These are phyloP conservation scores for Saussurea involucrata DNA, from an alignment of 129 eudicot genomes.

Conservation along the genomic window DNA sequence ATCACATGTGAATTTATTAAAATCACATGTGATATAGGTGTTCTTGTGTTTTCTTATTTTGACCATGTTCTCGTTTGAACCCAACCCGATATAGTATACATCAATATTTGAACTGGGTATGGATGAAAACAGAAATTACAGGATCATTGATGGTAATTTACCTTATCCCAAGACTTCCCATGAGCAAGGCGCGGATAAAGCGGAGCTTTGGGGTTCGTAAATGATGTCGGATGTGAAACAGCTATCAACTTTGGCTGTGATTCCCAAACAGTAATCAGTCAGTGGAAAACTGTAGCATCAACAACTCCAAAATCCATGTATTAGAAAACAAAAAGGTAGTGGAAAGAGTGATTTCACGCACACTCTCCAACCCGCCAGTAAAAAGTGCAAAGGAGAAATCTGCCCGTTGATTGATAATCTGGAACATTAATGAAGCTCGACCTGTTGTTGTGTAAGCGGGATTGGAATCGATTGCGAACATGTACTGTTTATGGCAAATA, in stretches of 20 bases:
- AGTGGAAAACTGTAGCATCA: neutral
- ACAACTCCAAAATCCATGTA: neutral
- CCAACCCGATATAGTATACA: neutral
- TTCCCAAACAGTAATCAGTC: conserved; percentile 17
- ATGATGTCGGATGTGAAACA: conserved; percentile 45
- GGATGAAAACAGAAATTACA: neutral
- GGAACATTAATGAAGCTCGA: conserved; percentile 47
- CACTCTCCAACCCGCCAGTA: conserved; percentile 57
- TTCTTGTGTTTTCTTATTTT: neutral
- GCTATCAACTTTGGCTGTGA: conserved; percentile 67
- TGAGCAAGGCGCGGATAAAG: conserved; percentile 82
- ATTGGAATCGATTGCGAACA: conserved; percentile 47
- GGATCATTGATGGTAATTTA: conserved; percentile 20
- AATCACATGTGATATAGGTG: neutral
- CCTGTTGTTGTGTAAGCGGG: conserved; percentile 49
- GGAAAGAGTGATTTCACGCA: conserved; percentile 16
- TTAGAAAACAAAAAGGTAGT: neutral
- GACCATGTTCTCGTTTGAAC: neutral
- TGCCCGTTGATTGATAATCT: conserved; percentile 71
- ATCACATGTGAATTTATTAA: neutral
- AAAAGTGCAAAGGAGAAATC: conserved; percentile 70
- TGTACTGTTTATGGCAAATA: conserved; percentile 41
- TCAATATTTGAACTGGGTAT: neutral
- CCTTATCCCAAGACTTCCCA: conserved; percentile 75
- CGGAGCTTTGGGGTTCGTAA: conserved; percentile 74